Evolutionary conservation across 2,329 filamentous ascomycete genomes (phyloP).

Genomic region (Drechslerella dactyloides): DNA sequence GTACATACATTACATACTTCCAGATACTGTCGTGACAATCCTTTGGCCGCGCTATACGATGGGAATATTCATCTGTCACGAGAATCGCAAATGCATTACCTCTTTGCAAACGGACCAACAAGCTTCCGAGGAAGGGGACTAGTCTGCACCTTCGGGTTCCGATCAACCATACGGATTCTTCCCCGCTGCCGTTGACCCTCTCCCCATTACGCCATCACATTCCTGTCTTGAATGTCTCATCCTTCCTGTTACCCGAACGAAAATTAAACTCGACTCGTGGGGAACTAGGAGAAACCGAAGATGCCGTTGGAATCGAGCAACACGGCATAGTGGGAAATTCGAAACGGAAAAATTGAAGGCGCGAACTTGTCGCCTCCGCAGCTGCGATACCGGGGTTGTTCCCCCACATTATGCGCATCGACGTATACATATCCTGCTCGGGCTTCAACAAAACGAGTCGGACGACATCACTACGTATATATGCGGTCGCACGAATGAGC

Average conservation of each 20-base stretch:
- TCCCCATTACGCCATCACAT: conserved; percentile 51
- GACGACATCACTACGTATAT: neutral
- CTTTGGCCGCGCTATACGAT: conserved; percentile 18
- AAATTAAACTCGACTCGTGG: conserved; percentile 32
- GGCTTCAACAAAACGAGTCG: conserved; percentile 10
- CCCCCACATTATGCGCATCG: conserved; percentile 34
- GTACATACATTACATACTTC: too few species aligned
- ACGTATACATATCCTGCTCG: too few species aligned
- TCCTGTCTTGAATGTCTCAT: conserved; percentile 50
- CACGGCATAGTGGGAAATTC: neutral
- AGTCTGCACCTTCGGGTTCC: conserved; percentile 35
- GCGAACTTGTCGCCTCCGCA: neutral
- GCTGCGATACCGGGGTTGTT: conserved; percentile 11
- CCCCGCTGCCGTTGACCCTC: conserved; percentile 47
- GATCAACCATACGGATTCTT: conserved; percentile 46
- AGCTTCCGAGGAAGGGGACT: conserved; percentile 18
- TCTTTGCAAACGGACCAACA: conserved; percentile 15
- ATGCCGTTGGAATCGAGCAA: conserved; percentile 12
- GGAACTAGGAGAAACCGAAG: conserved; percentile 17
- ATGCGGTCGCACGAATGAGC: conserved; percentile 17
- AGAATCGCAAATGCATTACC: conserved; percentile 44
- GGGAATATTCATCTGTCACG: conserved; percentile 34
- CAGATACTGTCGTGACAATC: neutral
- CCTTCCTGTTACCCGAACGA: conserved; percentile 25
- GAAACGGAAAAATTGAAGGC: neutral